phyloP scores from a whole-genome alignment of 2,329 filamentous ascomycete species.

The Ascochyta viciae-villosae region DNA sequence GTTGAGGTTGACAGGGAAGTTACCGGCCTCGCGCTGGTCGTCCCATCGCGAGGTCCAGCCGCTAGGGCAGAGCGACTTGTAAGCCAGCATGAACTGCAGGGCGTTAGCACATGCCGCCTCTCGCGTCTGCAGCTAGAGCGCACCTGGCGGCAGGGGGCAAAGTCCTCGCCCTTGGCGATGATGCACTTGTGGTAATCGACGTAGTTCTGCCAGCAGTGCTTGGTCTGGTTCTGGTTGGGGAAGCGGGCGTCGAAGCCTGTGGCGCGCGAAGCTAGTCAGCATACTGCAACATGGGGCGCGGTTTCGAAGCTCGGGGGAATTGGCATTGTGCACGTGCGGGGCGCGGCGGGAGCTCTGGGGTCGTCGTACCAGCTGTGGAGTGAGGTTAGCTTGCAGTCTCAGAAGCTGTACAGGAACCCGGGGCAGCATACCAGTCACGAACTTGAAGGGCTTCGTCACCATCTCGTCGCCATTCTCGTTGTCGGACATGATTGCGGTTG shows the following conservation, averaged over 20 bases:
- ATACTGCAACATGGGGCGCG: slow-evolving; percentile 12
- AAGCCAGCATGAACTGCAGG: slow-evolving; percentile 89
- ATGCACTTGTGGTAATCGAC: slow-evolving; percentile 99
- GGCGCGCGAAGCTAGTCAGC: slow-evolving; percentile 32
- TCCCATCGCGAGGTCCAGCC: slow-evolving; percentile 96
- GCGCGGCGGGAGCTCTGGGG: slow-evolving; percentile 18
- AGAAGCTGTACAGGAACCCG: slow-evolving; percentile 17
- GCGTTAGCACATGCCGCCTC: slow-evolving; percentile 7
- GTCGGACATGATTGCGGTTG: slow-evolving; percentile 82
- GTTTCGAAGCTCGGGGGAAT: neutral
- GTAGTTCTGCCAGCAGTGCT: slow-evolving; percentile 99
- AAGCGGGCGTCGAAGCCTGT: slow-evolving; percentile 98
- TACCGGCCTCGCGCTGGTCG: slow-evolving; percentile 81
- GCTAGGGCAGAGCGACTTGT: slow-evolving; percentile 96
- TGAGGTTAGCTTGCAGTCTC: slow-evolving; percentile 39
- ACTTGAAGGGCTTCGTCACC: slow-evolving; percentile 99
- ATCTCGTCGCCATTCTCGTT: slow-evolving; percentile 65
- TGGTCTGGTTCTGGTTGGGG: slow-evolving; percentile 96
- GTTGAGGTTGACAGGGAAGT: slow-evolving; percentile 48
- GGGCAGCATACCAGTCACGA: slow-evolving; percentile 86
- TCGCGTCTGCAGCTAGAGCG: slow-evolving; percentile 4
- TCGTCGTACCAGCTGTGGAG: slow-evolving; percentile 50
- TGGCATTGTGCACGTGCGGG: slow-evolving; percentile 12
- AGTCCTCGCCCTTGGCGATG: slow-evolving; percentile 97
- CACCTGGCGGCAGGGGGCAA: slow-evolving; percentile 96